Percentiles rank a stretch among this genome's conserved stretches.
phyloP scores from a whole-genome alignment of 2,329 filamentous ascomycete species.

The Furcasterigmium furcatum region DNA sequence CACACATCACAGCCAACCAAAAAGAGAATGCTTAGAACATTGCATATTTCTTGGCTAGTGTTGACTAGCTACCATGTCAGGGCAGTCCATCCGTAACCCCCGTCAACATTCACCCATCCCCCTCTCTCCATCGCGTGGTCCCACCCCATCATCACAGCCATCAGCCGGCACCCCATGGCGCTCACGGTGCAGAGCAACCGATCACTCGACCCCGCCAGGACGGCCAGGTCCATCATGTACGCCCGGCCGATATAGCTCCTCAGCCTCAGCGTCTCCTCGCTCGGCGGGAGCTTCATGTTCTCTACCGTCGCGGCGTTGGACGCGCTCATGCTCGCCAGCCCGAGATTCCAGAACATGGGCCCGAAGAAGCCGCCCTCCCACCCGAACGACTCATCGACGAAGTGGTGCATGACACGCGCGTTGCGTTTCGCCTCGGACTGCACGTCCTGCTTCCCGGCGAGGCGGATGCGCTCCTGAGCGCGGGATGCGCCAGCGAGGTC shows the following conservation, averaged over 20 bases:
- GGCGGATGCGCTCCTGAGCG: constrained; percentile 73
- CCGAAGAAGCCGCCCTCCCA: constrained; percentile 89
- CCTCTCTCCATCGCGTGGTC: constrained; percentile 58
- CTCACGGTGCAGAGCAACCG: constrained; percentile 74
- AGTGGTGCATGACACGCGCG: constrained; percentile 51
- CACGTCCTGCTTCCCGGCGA: constrained; percentile 61
- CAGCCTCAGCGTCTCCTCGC: constrained; percentile 58
- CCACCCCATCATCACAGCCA: constrained; percentile 88
- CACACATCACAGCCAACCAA: no score
- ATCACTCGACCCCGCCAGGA: constrained; percentile 67
- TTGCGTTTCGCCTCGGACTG: constrained; percentile 38
- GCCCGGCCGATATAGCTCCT: constrained; percentile 75
- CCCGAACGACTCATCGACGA: constrained; percentile 73
- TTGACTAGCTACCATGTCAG: constrained; percentile 34
- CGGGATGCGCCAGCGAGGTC: constrained; percentile 57
- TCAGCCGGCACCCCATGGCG: constrained; percentile 66
- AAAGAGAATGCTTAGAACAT: no score
- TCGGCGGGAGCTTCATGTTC: constrained; percentile 30
- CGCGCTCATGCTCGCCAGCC: constrained; percentile 39
- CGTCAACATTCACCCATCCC: constrained; percentile 79
- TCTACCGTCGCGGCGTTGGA: constrained; percentile 27
- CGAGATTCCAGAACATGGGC: constrained; percentile 78
- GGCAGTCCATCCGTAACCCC: constrained; percentile 59
- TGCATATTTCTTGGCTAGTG: no score
- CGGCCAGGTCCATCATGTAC: constrained; percentile 76